Percentiles rank a stretch among this genome's conserved stretches.
phyloP scores from a whole-genome alignment of 768 basidiomycete species.

The Gymnopilus junonius region DNA sequence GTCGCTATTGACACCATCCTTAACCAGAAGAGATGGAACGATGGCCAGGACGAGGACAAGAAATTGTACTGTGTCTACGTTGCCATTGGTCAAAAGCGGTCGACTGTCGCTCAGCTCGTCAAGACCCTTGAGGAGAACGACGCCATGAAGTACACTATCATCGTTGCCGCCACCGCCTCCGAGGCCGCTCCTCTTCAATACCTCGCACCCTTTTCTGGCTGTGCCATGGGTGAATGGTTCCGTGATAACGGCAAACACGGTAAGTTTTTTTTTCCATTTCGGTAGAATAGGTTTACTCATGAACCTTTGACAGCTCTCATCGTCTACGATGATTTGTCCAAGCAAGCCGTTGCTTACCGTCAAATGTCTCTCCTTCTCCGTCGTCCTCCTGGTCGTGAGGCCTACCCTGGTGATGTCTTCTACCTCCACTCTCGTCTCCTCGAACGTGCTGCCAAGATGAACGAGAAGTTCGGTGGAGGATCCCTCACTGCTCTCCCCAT shows the following conservation, averaged over 20 bases:
- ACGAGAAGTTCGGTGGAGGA: constrained; percentile 97
- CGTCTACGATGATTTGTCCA: constrained; percentile 99
- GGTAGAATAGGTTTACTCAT: background rate
- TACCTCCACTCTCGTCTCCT: constrained; percentile 99
- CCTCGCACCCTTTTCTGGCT: constrained; percentile 99
- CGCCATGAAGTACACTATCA: constrained; percentile 99
- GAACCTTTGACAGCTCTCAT: constrained; percentile 74
- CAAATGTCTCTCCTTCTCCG: constrained; percentile 99
- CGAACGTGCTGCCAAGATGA: constrained; percentile 99
- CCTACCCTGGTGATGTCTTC: constrained; percentile 99
- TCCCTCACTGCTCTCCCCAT: constrained; percentile 99
- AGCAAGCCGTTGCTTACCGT: constrained; percentile 99
- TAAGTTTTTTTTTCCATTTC: constrained; percentile 35
- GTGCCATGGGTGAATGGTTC: constrained; percentile 99
- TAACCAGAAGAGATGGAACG: constrained; percentile 99
- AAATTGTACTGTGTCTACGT: constrained; percentile 99
- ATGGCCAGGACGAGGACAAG: constrained; percentile 94
- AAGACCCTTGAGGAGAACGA: constrained; percentile 99
- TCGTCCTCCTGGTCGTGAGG: constrained; percentile 99
- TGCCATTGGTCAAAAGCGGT: constrained; percentile 99
- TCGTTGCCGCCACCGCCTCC: constrained; percentile 98
- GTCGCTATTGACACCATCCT: constrained; percentile 99
- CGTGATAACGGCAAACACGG: constrained; percentile 99
- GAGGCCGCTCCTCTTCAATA: constrained; percentile 99
- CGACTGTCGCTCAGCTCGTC: constrained; percentile 98